Evolutionary conservation across 192 early-diverging fungal species (phyloP), one percentile per base, ranked within the genome.

Genomic region (Backusella westeae): DNA sequence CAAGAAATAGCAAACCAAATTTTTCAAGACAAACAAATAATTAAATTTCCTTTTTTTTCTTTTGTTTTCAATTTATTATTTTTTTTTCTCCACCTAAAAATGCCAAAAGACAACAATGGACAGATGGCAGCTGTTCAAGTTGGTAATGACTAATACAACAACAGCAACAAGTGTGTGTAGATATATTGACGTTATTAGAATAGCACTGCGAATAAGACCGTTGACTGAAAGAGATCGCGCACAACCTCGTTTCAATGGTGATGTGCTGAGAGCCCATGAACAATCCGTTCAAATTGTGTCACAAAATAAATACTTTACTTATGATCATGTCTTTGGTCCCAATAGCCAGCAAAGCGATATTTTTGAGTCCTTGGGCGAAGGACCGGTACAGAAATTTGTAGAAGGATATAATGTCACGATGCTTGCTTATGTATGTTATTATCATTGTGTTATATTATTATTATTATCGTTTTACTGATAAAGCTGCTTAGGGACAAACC

Each of bases 401-500:
- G 76, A 81, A 44, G 80, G 97, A 21, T 96, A 94, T 79, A 99
- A 98, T 84, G 94, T 93, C 32, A 98, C 97, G 0, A 92, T 99
- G 44, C 86, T 99, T 67, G 97, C 97, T 46, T 93, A 94, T 87
- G 93, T 83, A 74, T 67, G 39, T 6, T 23, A 7, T 36, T 36
- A 38, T 23, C 36, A 39, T 5, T 73, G 15, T 41, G 1, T 10
- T 34, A 4, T n/a, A 1, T 29, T 12, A 12, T 35, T 23, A 41
- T 35, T 23, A 41, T 32, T 3, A 3, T 32, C 32, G 32, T 32
- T 32, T 32, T 35, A 34, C 29, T 21, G 17, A 69, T 21, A 38
- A 44, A 49, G 46, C n/a, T 14, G 12, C 10, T 32, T 77, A 83
- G 82, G 82, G 95, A 12, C 94, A 98, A 86, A 97, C 96, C 12